Evolutionary conservation across 176 grass and related monocot species (phyloP), one percentile per base, ranked within the genome.

Genomic region (Oryza officinalis): DNA sequence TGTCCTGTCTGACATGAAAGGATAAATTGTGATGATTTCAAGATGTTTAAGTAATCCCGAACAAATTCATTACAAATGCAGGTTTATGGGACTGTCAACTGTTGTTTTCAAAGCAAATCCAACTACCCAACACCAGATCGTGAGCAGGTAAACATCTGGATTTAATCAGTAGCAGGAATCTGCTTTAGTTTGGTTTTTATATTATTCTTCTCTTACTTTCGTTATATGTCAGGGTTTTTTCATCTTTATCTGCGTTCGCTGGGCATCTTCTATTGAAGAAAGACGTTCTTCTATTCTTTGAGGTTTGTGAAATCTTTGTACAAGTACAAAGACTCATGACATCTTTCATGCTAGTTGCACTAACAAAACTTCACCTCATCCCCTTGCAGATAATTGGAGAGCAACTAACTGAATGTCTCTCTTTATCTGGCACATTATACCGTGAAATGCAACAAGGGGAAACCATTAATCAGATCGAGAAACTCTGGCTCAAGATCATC

Each of bases 1-100:
- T 81, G 18, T 72, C 12, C 10, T 77, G 71, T 49, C 41, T 71
- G 47, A 37, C 18, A 27, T 64, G 30, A 13, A 20, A 71, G 22
- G 31, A 4, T 63, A 73, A 65, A 71, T 52, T 8, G 1, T 4
- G 38, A 54, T 57, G 65, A 22, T 81, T 78, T 65, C 66, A 61
- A 46, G 46, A 69, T 61, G n/a, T 76, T 81, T 83, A 25, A 64
- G 57, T 69, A 83, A 72, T 27, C 6, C 75, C 47, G 17, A 44
- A 75, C 20, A 44, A 52, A 31, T 66, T 76, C 46, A 69, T 76
- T 13, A 72, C 78, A 38, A 63, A 13, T 82, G 73, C 70, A 95
- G 90, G 83, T 88, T 92, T 83, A 92, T 95, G 80, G 84, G 23
- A 22, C 77, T 92, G 26, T 90, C 86, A 44, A 54, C 40, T 27